A percentile compares a stretch with the other conserved stretches of the same genome.
These are phyloP conservation scores for Boletus sp. DNA, from an alignment of 768 basidiomycete species.

Conservation along the genomic window DNA sequence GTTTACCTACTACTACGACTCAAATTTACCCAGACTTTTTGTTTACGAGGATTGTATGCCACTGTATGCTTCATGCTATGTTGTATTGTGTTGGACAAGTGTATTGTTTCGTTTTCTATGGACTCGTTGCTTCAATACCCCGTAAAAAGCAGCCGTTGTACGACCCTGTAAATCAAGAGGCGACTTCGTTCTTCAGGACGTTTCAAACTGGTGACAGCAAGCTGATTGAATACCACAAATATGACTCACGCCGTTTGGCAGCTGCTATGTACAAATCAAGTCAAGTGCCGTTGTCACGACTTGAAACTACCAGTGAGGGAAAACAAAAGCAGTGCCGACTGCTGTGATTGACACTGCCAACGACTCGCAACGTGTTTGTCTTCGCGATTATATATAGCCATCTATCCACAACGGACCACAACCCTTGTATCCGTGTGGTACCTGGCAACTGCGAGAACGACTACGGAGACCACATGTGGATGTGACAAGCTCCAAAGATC, in stretches of 20 bases:
- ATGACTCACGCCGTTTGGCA: background rate
- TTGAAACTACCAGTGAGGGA: background rate
- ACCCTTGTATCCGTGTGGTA: slow-evolving; percentile 4
- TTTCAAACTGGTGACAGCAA: background rate
- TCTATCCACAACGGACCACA: background rate
- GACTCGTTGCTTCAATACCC: slow-evolving; percentile 8
- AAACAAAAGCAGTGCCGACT: background rate
- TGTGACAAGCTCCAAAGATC: background rate
- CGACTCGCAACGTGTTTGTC: background rate
- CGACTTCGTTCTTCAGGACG: background rate
- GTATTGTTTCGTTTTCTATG: slow-evolving; percentile 4
- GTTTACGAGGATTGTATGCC: background rate
- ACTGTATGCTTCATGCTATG: slow-evolving; percentile 8
- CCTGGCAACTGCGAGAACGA: slow-evolving; percentile 17
- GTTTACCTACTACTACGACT: background rate
- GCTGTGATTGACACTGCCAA: slow-evolving; percentile 6
- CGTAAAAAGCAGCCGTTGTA: background rate
- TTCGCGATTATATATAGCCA: background rate
- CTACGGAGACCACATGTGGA: background rate
- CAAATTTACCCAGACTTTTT: slow-evolving; percentile 1
- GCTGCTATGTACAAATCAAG: background rate
- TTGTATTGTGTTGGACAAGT: slow-evolving; percentile 1
- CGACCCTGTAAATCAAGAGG: background rate
- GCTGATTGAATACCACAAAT: background rate
- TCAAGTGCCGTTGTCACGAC: background rate